Evolutionary conservation across 345 rosid genomes (phyloP), one percentile per base, ranked within the genome.

Genomic region (Aurinia saxatilis): DNA sequence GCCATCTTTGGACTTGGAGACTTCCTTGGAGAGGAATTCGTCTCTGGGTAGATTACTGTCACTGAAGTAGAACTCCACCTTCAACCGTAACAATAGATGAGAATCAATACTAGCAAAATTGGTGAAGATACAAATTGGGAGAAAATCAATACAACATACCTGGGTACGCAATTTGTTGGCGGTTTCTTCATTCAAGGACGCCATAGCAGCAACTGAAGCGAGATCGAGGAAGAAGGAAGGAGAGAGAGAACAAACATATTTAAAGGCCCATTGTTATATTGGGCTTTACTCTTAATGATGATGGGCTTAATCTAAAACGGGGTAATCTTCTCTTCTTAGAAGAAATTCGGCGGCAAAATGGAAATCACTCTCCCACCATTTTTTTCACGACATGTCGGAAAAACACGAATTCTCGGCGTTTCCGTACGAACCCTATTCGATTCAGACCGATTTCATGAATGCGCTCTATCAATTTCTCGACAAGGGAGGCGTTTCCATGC

Each of bases 401-500:
- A 63, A 62, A 1, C 55, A 36, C 19, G 80, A 81, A 10, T 86
- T 89, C 62, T 44, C 78, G 36, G 89, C 81, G 42, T 89, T 92
- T 60, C 98, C 98, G 7, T 92, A 67, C 73, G 35, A 81, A 52
- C 89, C 98, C 1, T 92, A 89, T 77, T 68, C 88, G 17, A 92
- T 89, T 40, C 95, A 92, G 77, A 45, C 57, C 41, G 91, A 89
- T 68, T 92, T 92, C 81, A 89, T 92, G 98, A 74, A 71, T 8
- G 82, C 93, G 1, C 95, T 92, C 38, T 92, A 89, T 78, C 74
- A 73, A 17, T 89, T 71, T 38, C 77, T 92, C 50, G 95, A 89
- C 42, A 70, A 68, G 41, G 96, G 98, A 46, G 98, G 95, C 65
- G 79, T 92, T 60, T 85, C 96, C 82, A 85, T 92, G 91, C 96